Percentiles rank a stretch among this genome's conserved stretches.
These are phyloP conservation scores for Mucor indicus DNA, from an alignment of 371 early-diverging fungal genomes.

Conservation along the genomic window DNA sequence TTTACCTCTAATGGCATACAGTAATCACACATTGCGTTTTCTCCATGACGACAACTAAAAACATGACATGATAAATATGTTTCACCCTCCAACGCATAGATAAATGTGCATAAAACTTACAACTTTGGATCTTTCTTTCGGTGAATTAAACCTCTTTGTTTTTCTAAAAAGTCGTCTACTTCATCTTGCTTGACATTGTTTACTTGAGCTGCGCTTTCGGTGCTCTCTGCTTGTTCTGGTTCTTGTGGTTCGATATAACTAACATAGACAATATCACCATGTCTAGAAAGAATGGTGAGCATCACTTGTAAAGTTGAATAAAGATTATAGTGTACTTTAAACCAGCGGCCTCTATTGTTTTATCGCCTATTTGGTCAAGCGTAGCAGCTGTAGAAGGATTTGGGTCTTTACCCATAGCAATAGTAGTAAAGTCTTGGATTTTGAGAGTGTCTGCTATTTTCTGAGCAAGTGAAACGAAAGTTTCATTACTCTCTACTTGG, in stretches of 20 bases:
- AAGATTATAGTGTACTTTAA: conserved; percentile 34
- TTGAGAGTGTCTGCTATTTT: conserved; percentile 54
- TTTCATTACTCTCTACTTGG: conserved; percentile 61
- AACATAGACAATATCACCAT: conserved; percentile 82
- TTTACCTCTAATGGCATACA: conserved; percentile 90
- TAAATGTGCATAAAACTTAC: conserved; percentile 41
- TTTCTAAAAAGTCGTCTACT: conserved; percentile 82
- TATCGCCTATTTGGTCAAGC: conserved; percentile 36
- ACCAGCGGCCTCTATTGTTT: conserved; percentile 39
- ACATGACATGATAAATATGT: background rate
- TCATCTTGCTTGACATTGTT: conserved; percentile 61
- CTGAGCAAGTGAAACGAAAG: conserved; percentile 47
- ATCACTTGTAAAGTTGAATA: background rate
- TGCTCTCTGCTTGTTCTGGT: background rate
- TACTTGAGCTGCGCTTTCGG: conserved; percentile 15
- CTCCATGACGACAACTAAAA: conserved; percentile 85
- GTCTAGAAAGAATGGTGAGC: conserved; percentile 33
- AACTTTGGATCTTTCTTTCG: conserved; percentile 79
- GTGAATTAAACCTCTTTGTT: conserved; percentile 79
- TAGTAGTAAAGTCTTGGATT: conserved; percentile 39
- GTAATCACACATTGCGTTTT: conserved; percentile 96
- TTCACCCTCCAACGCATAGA: too few relatives aligned
- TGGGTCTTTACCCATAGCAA: conserved; percentile 53
- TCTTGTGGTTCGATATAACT: conserved; percentile 43
- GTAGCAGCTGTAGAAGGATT: conserved; percentile 38